Evolutionary conservation across 2,329 filamentous ascomycete genomes (phyloP).

Genomic region (Ophiognomonia clavigignenti-juglandacearum): DNA sequence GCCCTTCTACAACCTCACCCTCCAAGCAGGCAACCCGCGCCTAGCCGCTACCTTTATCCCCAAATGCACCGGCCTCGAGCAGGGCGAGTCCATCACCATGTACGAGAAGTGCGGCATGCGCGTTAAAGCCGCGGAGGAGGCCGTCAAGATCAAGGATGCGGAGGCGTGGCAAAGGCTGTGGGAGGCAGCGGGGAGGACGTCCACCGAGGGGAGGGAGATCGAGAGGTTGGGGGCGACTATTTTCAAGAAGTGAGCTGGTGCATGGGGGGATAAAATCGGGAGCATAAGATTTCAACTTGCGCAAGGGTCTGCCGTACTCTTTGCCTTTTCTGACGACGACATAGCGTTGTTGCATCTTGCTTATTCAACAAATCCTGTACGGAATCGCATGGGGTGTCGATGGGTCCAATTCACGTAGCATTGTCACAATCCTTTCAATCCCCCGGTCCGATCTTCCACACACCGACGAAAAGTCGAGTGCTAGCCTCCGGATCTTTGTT

Average conservation of each 20-base stretch:
- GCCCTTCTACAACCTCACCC: conserved; percentile 87
- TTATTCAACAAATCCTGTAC: no score
- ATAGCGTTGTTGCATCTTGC: no score
- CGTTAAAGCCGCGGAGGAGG: conserved; percentile 86
- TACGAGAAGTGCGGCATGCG: conserved; percentile 94
- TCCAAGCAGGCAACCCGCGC: conserved; percentile 85
- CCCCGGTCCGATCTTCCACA: no score
- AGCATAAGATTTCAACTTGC: no score
- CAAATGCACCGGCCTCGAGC: conserved; percentile 71
- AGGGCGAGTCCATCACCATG: conserved; percentile 75
- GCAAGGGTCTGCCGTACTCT: no score
- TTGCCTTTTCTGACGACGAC: no score
- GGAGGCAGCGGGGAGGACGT: conserved; percentile 65
- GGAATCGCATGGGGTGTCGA: no score
- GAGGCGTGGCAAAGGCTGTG: conserved; percentile 70
- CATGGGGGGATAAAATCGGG: no score
- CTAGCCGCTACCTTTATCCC: conserved; percentile 79
- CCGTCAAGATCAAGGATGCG: conserved; percentile 73
- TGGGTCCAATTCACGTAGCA: no score
- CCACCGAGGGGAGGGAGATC: conserved; percentile 68
- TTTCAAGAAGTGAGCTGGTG: conserved; percentile 40
- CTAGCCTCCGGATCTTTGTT: no score
- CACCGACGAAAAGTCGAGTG: no score
- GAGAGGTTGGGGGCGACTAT: conserved; percentile 66
- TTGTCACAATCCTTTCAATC: no score